Evolutionary conservation across 129 eudicot species (phyloP).

Genomic region (Artemisia argyi): DNA sequence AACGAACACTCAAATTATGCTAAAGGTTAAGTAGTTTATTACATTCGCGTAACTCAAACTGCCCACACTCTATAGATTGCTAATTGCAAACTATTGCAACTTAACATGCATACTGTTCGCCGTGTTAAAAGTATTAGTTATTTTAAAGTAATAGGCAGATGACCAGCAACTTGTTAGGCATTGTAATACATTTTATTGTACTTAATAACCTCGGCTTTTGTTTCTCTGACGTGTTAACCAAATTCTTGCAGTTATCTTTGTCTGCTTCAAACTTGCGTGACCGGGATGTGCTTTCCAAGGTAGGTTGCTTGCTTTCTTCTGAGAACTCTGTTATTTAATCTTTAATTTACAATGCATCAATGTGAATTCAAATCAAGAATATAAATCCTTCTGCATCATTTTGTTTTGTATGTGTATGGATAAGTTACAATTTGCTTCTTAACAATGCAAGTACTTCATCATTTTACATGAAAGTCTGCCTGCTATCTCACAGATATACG

Average conservation of each 20-base stretch:
- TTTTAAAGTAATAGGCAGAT: constrained; percentile 21
- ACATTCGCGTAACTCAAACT: neutral
- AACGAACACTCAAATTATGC: neutral
- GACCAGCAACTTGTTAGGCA: constrained; percentile 10
- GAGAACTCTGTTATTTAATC: constrained; percentile 5
- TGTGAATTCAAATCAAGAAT: too few species aligned
- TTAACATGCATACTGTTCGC: neutral
- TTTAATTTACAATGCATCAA: too few species aligned
- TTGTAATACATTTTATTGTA: constrained; percentile 8
- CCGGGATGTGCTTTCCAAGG: constrained; percentile 95
- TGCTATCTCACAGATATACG: constrained; percentile 26
- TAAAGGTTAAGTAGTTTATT: neutral
- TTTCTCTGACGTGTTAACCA: constrained; percentile 27
- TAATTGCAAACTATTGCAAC: constrained; percentile 13
- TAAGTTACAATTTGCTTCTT: neutral
- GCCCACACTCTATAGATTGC: neutral
- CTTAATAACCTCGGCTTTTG: constrained; percentile 7
- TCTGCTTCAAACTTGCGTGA: constrained; percentile 88
- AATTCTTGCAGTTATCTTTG: constrained; percentile 71
- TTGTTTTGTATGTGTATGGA: neutral
- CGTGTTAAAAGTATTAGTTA: neutral
- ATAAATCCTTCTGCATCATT: neutral
- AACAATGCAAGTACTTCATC: constrained; percentile 13
- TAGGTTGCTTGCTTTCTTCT: constrained; percentile 27
- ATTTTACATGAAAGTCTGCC: constrained; percentile 26